Base-by-base conservation (phyloP, 2,329 filamentous ascomycete species). In the Diplodia sapinea region DNA sequence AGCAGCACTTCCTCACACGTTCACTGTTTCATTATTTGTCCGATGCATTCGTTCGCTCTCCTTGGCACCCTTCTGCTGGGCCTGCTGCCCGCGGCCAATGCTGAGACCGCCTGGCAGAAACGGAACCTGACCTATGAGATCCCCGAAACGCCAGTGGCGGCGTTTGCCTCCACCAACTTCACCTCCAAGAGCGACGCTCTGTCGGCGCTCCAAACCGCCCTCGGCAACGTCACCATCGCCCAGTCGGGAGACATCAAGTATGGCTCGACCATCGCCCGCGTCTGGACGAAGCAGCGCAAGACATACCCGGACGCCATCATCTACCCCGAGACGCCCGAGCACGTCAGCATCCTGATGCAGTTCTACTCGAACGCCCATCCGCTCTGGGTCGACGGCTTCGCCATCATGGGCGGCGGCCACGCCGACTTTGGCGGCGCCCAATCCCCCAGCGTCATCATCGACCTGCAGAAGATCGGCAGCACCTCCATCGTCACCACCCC, bases 391-490 rank as follows among this genome's bases (percentile, higher is more conserved):
- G 63, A 65, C 13, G 63, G 63, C 9, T 66, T 66, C 17, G 63
- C 63, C 38, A 66, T 66, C 52, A 66, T 66, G 63, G 63, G 63
- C n/a, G 63, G 63, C 15, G 63, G 63, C 7, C 63, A 66, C 36
- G 51, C 40, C 43, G 63, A 66, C 52, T 49, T 36, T 47, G 63
- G 63, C 7, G 63, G 63, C 15, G 63, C 63, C 26, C 63, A 66
- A 29, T 66, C 63, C n/a, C 51, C 63, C 4, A 66, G 63, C 29
- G 52, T 66, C n/a, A 55, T 66, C 50, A 47, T 66, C 38, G 63
- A 66, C 40, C 31, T 66, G 6, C 38, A 55, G 13, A 55, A 50
- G n/a, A 17, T 66, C 17, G 36, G 38, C 29, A 49, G 29, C 23
- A 66, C 63, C 2, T 52, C 57, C 17, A 57, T 66, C 2, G 51